Evolutionary conservation across 2,329 filamentous ascomycete genomes (phyloP), one percentile per base, ranked within the genome.

Genomic region (Aspergillus sp.): DNA sequence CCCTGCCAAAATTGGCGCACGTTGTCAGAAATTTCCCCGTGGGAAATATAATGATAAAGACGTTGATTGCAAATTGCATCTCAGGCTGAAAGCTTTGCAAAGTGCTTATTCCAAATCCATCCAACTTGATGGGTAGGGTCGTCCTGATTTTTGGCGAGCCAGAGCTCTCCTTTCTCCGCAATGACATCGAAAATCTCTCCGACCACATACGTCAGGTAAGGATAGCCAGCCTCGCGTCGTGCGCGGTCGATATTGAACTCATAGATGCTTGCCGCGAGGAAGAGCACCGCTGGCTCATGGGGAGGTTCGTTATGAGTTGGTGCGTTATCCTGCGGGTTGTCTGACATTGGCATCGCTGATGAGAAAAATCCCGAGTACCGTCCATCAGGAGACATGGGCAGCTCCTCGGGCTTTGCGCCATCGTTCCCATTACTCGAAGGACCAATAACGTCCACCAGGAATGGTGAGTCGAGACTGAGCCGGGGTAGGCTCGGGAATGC

Each of bases 41-140:
- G 25, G 19, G 15, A 28, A 32, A 32, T n/a, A 30, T 28, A 50
- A 50, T 15, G 47, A 32, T 30, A 30, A 32, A n/a, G 7, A 17
- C 2, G 25, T 8, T 13, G 4, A 4, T 28, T 50, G 15, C 5
- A 12, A 15, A 32, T n/a, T 2, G 15, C 9, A 15, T 36, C 47
- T 50, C 60, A 74, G 19, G 49, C 60, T 15, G 69, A 69, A 19
- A 86, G 72, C 57, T 82, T 82, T 45, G 90, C 90, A 82, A 99
- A 99, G 79, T 99, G 95, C 77, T 97, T 97, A 70, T 93, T 96
- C 95, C 95, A 99, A 70, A 99, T 97, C 95, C 95, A 99, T 55
- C 95, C 95, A 36, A 98, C 88, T 65, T 88, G 84, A 65, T 90
- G 85, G 10, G 81, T 83, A 1, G 87, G 81, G 76, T 99, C 95